phyloP scores from a whole-genome alignment of 306 rosid genomes.

The Crotalaria pallida region DNA sequence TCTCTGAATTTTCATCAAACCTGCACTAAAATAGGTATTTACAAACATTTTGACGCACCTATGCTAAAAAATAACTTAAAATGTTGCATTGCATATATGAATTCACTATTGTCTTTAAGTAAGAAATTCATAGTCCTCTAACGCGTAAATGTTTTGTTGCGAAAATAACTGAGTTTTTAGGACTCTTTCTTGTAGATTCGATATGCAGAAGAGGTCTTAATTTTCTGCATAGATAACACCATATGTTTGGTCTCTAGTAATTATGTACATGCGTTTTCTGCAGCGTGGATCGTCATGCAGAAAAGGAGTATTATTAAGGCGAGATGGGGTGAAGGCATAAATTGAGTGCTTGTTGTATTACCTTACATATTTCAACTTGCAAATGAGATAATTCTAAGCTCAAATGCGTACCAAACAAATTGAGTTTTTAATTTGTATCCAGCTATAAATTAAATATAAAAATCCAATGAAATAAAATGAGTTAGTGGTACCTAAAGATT shows the following conservation, averaged over 20 bases:
- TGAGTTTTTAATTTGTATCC: no score
- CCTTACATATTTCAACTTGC: background rate
- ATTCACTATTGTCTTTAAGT: background rate
- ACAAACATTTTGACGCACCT: background rate
- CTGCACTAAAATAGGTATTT: background rate
- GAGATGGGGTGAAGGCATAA: background rate
- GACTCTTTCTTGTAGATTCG: background rate
- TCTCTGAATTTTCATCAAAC: background rate
- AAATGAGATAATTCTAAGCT: no score
- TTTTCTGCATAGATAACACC: background rate
- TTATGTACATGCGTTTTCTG: background rate
- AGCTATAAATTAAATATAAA: no score
- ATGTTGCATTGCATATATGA: background rate
- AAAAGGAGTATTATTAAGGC: background rate
- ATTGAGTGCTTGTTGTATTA: no score
- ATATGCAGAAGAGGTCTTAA: background rate
- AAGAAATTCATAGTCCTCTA: background rate
- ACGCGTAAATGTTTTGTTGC: background rate
- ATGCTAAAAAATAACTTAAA: background rate
- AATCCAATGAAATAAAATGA: no score
- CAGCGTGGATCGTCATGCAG: constrained; percentile 22
- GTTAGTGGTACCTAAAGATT: no score
- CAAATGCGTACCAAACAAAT: no score
- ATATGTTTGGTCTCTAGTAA: background rate
- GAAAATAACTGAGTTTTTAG: background rate